phyloP scores from a whole-genome alignment of 805 yeast species.

The Candida easanensis region DNA sequence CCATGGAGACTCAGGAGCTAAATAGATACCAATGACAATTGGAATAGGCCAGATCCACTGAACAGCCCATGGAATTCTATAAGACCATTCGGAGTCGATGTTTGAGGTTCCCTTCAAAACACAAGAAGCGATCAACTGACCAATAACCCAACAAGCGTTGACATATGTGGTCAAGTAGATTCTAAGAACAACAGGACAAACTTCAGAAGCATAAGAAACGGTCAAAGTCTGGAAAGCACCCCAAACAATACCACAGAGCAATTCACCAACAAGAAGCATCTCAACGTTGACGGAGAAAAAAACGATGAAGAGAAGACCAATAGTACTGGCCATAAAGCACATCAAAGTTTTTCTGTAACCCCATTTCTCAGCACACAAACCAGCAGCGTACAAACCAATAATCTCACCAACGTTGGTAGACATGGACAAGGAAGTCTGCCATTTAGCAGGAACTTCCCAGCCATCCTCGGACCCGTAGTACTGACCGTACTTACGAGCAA shows the following conservation, averaged over 20 bases:
- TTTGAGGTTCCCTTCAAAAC: constrained; percentile 23
- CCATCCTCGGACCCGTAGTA: constrained; percentile 14
- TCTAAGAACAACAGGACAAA: constrained; percentile 40
- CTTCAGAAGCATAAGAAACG: constrained; percentile 42
- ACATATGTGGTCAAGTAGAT: constrained; percentile 38
- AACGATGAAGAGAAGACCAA: constrained; percentile 38
- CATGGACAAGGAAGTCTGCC: constrained; percentile 39
- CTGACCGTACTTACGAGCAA: constrained; percentile 35
- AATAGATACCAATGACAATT: constrained; percentile 31
- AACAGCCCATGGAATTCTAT: constrained; percentile 35
- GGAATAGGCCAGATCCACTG: constrained; percentile 28
- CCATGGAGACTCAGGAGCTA: constrained; percentile 49
- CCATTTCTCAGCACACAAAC: constrained; percentile 29
- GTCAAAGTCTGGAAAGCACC: constrained; percentile 42
- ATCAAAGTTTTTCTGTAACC: constrained; percentile 38
- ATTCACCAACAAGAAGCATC: constrained; percentile 39
- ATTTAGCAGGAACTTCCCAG: constrained; percentile 36
- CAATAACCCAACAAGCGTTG: constrained; percentile 40
- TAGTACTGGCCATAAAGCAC: constrained; percentile 27
- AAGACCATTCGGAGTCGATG: constrained; percentile 26
- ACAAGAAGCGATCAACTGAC: constrained; percentile 37
- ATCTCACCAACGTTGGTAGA: constrained; percentile 31
- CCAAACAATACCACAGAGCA: constrained; percentile 41
- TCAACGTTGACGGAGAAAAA: constrained; percentile 37
- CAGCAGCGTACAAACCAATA: constrained; percentile 22